Percentiles rank a stretch among this genome's conserved stretches.
These are phyloP conservation scores for Leavenworthia alabamica DNA, from an alignment of 345 rosid species.

Conservation along the genomic window DNA sequence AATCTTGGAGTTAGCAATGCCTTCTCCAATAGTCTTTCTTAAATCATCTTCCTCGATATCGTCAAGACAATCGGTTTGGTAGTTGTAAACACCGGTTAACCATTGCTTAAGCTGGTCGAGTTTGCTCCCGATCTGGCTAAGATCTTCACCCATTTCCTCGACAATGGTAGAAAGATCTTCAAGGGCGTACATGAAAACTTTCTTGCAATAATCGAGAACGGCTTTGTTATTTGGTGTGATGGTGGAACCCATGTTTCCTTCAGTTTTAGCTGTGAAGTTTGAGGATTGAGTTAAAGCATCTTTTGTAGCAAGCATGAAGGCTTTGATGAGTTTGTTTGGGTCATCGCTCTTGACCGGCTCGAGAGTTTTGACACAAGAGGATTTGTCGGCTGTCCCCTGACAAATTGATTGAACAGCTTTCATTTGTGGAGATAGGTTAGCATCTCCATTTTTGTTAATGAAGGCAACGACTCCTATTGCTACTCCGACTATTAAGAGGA, in stretches of 20 bases:
- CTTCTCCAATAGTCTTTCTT: conserved; percentile 29
- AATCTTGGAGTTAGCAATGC: conserved; percentile 29
- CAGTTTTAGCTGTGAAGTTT: conserved; percentile 34
- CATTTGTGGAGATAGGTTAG: conserved; percentile 28
- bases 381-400: conserved; percentile 39
- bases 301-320: conserved; percentile 35
- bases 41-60: conserved; percentile 30
- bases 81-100: conserved; percentile 57
- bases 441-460: conserved; percentile 1
- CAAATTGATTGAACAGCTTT: conserved; percentile 45
- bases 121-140: conserved; percentile 26
- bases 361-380: conserved; percentile 48
- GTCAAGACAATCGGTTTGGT: conserved; percentile 55
- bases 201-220: too few relatives aligned
- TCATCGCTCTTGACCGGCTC: too few relatives aligned
- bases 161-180: too few relatives aligned
- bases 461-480: conserved; percentile 37
- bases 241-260: conserved; percentile 28
- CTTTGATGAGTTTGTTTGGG: conserved; percentile 42
- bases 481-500: conserved; percentile 44
- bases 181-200: too few relatives aligned
- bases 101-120: conserved; percentile 35
- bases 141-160: too few relatives aligned
- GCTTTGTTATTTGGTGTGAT: conserved; percentile 33
- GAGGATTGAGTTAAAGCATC: conserved; percentile 30